Evolutionary conservation across 441 rosid species (phyloP).

Genomic region (Syzygium syzygioides): DNA sequence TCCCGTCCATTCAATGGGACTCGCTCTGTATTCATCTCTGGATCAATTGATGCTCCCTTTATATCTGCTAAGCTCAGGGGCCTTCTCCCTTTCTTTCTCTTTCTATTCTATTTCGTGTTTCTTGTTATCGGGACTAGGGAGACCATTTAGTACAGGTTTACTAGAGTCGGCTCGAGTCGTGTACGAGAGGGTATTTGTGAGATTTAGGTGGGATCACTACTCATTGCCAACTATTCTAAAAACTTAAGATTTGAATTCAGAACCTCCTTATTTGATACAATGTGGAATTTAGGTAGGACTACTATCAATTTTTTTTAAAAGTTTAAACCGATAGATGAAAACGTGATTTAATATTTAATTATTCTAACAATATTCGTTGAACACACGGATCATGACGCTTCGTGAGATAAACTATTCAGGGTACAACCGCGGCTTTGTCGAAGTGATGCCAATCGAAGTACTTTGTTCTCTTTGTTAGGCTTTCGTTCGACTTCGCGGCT

Average conservation of each 20-base stretch:
- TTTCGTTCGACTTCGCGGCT: not conserved
- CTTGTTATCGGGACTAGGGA: not conserved
- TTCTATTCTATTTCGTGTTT: not conserved
- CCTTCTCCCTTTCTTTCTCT: not conserved
- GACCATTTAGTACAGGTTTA: not conserved
- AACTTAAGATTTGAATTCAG: too few species aligned
- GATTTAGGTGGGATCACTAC: too few species aligned
- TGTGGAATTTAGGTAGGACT: too few species aligned
- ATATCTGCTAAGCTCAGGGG: not conserved
- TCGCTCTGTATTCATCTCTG: not conserved
- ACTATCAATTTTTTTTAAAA: too few species aligned
- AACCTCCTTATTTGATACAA: too few species aligned
- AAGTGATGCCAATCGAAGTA: not conserved
- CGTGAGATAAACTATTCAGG: not conserved
- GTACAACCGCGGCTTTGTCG: not conserved
- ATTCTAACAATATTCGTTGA: too few species aligned
- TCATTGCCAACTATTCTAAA: too few species aligned
- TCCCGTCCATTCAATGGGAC: not conserved
- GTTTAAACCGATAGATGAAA: too few species aligned
- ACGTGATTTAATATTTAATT: too few species aligned
- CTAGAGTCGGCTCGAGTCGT: not conserved
- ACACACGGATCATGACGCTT: too few species aligned
- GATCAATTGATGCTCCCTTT: not conserved
- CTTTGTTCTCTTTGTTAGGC: not conserved
- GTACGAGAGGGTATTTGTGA: not conserved